Evolutionary conservation across 2,329 filamentous ascomycete species (phyloP).

Genomic region (Chaetomium olivaceum): DNA sequence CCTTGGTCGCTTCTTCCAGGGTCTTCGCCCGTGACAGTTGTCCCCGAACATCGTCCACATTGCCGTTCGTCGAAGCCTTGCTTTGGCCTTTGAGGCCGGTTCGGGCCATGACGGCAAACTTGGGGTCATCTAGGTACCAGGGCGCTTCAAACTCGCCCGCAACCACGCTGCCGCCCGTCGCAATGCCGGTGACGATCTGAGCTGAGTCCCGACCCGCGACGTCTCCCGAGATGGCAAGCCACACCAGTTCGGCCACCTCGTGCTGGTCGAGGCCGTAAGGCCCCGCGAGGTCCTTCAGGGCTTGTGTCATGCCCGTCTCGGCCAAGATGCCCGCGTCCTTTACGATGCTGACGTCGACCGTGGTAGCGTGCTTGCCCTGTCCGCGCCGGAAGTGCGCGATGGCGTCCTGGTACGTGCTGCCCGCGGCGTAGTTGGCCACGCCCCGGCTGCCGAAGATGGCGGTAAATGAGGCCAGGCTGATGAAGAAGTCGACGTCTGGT

Average conservation of each 20-base stretch:
- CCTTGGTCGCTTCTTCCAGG: background rate
- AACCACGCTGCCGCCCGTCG: background rate
- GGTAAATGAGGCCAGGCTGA: conserved; percentile 31
- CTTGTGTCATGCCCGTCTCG: conserved; percentile 3
- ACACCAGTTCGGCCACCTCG: conserved; percentile 1
- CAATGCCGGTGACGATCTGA: background rate
- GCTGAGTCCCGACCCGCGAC: background rate
- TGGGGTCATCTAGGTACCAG: conserved; percentile 3
- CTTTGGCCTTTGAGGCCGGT: background rate
- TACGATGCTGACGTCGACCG: background rate
- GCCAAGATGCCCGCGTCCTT: background rate
- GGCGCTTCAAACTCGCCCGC: background rate
- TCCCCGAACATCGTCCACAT: background rate
- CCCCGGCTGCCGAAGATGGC: conserved; percentile 36
- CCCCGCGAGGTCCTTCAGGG: background rate
- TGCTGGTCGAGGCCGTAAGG: background rate
- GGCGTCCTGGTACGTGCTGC: conserved; percentile 39
- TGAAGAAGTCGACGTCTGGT: conserved; percentile 9
- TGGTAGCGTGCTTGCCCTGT: background rate
- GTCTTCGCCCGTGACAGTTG: background rate
- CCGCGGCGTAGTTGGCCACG: conserved; percentile 42
- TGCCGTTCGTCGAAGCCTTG: background rate
- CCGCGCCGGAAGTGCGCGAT: conserved; percentile 32
- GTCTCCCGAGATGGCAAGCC: conserved; percentile 1
- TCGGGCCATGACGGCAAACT: conserved; percentile 3